Percentiles rank a stretch among this genome's conserved stretches.
phyloP scores from a whole-genome alignment of 441 rosid genomes.

The Caryocar brasiliense region DNA sequence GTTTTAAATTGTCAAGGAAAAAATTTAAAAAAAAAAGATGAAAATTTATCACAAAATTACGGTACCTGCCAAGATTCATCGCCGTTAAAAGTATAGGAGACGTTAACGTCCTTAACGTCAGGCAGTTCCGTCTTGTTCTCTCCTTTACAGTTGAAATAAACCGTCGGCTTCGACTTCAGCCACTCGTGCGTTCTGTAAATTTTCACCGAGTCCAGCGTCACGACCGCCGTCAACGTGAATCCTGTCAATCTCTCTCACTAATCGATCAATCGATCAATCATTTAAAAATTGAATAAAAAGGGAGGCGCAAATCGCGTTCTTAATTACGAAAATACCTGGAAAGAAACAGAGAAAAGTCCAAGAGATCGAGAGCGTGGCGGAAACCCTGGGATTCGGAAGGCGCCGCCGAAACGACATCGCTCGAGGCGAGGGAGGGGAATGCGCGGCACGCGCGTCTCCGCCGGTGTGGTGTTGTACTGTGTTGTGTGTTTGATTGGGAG shows the following conservation, averaged over 20 bases:
- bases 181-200: constrained; percentile 63
- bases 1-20: background rate
- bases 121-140: constrained; percentile 55
- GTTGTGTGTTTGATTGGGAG: too few species aligned
- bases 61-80: constrained; percentile 95
- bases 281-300: background rate
- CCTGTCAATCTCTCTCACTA: constrained; percentile 29
- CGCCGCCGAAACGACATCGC: constrained; percentile 20
- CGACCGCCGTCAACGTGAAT: constrained; percentile 28
- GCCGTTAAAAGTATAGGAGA: constrained; percentile 46
- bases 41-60: too few species aligned
- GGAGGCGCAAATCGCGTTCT: background rate
- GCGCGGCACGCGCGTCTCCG: constrained; percentile 2
- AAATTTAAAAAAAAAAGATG: background rate
- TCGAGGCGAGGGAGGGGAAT: background rate
- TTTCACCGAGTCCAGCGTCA: constrained; percentile 53
- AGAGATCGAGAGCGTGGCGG: constrained; percentile 16
- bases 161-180: constrained; percentile 46
- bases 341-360: constrained; percentile 32
- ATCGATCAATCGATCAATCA: too few species aligned
- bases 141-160: constrained; percentile 73
- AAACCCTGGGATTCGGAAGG: constrained; percentile 5
- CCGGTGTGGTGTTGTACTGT: too few species aligned
- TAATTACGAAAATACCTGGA: constrained; percentile 37
- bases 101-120: constrained; percentile 41